Evolutionary conservation across 306 rosid genomes (phyloP), one percentile per base, ranked within the genome.

Genomic region (peach (Prunus persica)): DNA sequence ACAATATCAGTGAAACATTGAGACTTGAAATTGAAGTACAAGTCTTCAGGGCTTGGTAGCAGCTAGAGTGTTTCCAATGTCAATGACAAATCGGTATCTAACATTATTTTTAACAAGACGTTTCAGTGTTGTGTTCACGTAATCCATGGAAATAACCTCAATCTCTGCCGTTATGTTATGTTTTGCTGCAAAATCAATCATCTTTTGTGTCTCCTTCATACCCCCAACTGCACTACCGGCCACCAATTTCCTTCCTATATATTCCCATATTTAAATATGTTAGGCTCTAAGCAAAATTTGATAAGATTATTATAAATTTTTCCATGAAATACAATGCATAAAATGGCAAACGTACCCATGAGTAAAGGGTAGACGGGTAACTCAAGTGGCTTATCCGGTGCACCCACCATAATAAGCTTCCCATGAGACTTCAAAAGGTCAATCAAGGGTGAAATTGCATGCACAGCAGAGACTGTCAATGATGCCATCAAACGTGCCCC

Each of bases 141-240:
- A 84, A 52, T 84, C 86, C 0, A 88, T 56, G 1, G 86, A 34
- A 74, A 86, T 67, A 22, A 86, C 58, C 46, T 88, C 90, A 55
- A 82, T 83, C 2, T 88, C 86, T 14, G 90, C 87, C 3, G 82
- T 84, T 16, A 88, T 79, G 6, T 5, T 46, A 30, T 86, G 87
- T 72, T 88, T 78, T 1, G 87, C 87, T 6, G 92, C 88, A 76
- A 84, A 88, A 71, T 86, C 87, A 20, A 88, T 3, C 88, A 88
- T 86, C 27, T 88, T 88, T 78, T 84, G 92, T 18, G 67, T 30
- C 67, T 63, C 67, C 20, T 63, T 63, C 67, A 63, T 30, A 14
- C 67, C 47, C 11, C 88, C 90, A n/a, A 80, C 51, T 49, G 1
- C 0, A 67, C 84, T 88, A 2, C 90, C 86, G 20, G 32, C 86